A percentile compares a stretch with the other conserved stretches of the same genome.
phyloP scores from a whole-genome alignment of 805 yeast species.

The Starmerella bombi region DNA sequence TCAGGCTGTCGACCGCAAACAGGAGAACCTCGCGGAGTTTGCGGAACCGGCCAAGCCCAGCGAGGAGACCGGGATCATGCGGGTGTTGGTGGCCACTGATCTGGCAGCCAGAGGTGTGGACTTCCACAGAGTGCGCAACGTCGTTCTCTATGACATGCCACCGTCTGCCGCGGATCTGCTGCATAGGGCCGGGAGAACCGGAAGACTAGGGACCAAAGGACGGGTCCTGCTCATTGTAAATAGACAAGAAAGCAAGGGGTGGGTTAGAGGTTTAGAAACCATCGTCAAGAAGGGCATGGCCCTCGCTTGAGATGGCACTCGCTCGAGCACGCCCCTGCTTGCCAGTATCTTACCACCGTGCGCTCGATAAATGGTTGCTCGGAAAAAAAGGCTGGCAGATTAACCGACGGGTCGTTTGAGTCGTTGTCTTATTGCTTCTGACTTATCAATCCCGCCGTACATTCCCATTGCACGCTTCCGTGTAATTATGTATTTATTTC shows the following conservation, averaged over 20 bases:
- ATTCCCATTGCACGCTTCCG: too few relatives aligned
- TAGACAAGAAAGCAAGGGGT: slow-evolving; percentile 50
- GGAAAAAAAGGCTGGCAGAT: slow-evolving; percentile 15
- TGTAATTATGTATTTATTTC: slow-evolving; percentile 1
- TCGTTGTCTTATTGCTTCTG: slow-evolving; percentile 3
- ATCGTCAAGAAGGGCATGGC: slow-evolving; percentile 39
- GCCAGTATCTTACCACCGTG: slow-evolving; percentile 13
- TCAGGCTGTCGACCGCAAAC: slow-evolving; percentile 38
- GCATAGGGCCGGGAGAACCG: slow-evolving; percentile 90
- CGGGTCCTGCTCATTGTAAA: slow-evolving; percentile 71
- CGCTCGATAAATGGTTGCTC: slow-evolving; percentile 11
- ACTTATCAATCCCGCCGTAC: slow-evolving; percentile 9
- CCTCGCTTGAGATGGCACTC: slow-evolving; percentile 15
- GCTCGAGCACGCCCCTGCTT: too few relatives aligned
- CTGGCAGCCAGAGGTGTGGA: slow-evolving; percentile 81
- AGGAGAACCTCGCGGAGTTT: slow-evolving; percentile 45
- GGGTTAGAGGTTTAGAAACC: slow-evolving; percentile 71
- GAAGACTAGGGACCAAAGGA: slow-evolving; percentile 80
- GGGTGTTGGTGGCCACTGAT: slow-evolving; percentile 74
- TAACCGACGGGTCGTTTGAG: slow-evolving; percentile 14
- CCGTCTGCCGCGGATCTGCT: slow-evolving; percentile 70
- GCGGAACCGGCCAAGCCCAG: slow-evolving; percentile 40
- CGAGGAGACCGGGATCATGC: slow-evolving; percentile 15
- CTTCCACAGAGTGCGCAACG: slow-evolving; percentile 67
- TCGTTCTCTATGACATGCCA: slow-evolving; percentile 76